Evolutionary conservation across 441 rosid genomes (phyloP).

Genomic region (Eruca vesicaria): DNA sequence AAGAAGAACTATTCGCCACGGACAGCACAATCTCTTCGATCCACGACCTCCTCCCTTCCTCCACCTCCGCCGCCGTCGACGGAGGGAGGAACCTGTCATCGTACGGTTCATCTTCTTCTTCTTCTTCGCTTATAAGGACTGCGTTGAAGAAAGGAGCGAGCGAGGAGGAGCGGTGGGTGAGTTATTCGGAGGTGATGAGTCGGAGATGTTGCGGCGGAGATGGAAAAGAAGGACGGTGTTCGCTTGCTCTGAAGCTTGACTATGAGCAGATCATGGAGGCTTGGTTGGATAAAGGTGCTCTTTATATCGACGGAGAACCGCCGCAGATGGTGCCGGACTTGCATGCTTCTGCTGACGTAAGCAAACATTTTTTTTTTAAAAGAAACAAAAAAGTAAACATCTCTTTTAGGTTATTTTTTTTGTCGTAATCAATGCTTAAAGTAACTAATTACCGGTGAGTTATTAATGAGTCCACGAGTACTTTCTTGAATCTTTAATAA

Average conservation of each 20-base stretch:
- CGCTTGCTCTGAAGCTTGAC: slow-evolving; percentile 75
- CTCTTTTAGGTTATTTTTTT: not conserved
- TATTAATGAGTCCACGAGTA: slow-evolving; percentile 3
- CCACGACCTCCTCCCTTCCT: slow-evolving; percentile 54
- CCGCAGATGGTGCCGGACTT: slow-evolving; percentile 82
- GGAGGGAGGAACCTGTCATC: slow-evolving; percentile 31
- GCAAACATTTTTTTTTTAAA: not conserved
- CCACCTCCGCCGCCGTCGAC: no score
- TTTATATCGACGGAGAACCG: slow-evolving; percentile 54
- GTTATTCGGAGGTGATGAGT: slow-evolving; percentile 73
- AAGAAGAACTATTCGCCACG: slow-evolving; percentile 39
- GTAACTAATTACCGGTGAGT: not conserved
- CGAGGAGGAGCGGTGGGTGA: slow-evolving; percentile 80
- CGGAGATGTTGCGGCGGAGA: slow-evolving; percentile 35
- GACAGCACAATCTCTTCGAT: slow-evolving; percentile 55
- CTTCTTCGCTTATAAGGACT: slow-evolving; percentile 44
- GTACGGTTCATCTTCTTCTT: slow-evolving; percentile 15
- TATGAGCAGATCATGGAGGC: slow-evolving; percentile 73
- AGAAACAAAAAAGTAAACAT: not conserved
- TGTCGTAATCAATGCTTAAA: not conserved
- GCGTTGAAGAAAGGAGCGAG: slow-evolving; percentile 71
- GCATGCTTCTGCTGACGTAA: slow-evolving; percentile 36
- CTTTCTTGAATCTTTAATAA: not conserved
- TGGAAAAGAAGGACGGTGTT: slow-evolving; percentile 29
- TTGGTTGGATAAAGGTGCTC: slow-evolving; percentile 85